phyloP scores from a whole-genome alignment of 495 filamentous ascomycete species.

The Penicillium malachiteum region DNA sequence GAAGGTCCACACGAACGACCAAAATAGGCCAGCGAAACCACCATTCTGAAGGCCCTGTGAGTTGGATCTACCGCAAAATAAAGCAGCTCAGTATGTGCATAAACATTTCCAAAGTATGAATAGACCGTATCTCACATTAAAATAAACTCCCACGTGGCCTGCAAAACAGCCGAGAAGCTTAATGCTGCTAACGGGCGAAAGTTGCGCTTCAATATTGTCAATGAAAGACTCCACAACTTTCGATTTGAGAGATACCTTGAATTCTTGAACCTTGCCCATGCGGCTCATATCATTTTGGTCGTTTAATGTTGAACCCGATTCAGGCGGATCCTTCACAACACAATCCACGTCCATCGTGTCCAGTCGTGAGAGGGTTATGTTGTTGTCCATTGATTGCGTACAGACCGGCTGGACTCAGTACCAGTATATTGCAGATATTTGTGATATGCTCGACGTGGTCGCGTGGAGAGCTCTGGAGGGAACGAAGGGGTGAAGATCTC shows the following conservation, averaged over 20 bases:
- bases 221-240: neutral
- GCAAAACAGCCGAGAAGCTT: slow-evolving; percentile 23
- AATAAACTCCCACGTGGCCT: slow-evolving; percentile 27
- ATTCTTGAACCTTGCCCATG: slow-evolving; percentile 27
- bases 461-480: too few species aligned
- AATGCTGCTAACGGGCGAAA: slow-evolving; percentile 23
- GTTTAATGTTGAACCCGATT: neutral
- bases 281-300: slow-evolving; percentile 21
- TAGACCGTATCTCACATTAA: slow-evolving; percentile 13
- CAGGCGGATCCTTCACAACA: neutral
- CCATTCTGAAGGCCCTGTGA: slow-evolving; percentile 15
- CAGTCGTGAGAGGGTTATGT: neutral
- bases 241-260: slow-evolving; percentile 12
- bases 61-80: slow-evolving; percentile 8
- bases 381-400: too few species aligned
- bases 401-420: too few species aligned
- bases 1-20: slow-evolving; percentile 30
- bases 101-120: neutral
- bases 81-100: too few species aligned
- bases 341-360: slow-evolving; percentile 2
- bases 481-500: too few species aligned
- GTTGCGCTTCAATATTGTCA: slow-evolving; percentile 9
- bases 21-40: slow-evolving; percentile 24
- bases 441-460: too few species aligned
- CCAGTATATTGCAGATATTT: too few species aligned